phyloP scores from a whole-genome alignment of 179 eudicot genomes.

The Patellifolia procumbens region DNA sequence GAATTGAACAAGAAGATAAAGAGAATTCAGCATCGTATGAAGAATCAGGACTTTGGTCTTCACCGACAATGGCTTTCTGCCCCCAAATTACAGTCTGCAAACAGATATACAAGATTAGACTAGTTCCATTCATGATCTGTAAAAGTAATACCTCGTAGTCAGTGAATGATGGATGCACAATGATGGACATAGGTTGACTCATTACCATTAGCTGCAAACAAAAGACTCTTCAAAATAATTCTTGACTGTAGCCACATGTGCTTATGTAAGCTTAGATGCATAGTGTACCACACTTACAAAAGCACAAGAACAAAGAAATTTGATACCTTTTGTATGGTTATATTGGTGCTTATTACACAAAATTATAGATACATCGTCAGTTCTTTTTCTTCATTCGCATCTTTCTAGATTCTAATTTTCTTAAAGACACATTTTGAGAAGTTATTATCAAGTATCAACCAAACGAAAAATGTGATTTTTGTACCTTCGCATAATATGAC shows the following conservation, averaged over 20 bases:
- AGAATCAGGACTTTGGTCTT: conserved; percentile 54
- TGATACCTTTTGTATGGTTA: background rate
- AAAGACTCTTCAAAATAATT: background rate
- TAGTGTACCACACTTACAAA: background rate
- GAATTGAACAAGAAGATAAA: conserved; percentile 58
- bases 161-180: conserved; percentile 1
- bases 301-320: background rate
- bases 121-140: conserved; percentile 13
- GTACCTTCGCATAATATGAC: background rate
- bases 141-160: background rate
- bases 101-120: conserved; percentile 55
- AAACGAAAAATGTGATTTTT: background rate
- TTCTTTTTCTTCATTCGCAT: background rate
- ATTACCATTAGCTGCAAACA: conserved; percentile 3
- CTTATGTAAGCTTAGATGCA: conserved; percentile 1
- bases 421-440: background rate
- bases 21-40: conserved; percentile 63
- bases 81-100: conserved; percentile 50
- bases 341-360: background rate
- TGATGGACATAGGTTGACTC: conserved; percentile 1
- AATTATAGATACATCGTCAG: background rate
- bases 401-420: background rate
- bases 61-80: conserved; percentile 48
- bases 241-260: background rate
- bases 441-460: background rate